phyloP scores from a whole-genome alignment of 257 asterid genomes.

The Salvia miltiorrhiza region DNA sequence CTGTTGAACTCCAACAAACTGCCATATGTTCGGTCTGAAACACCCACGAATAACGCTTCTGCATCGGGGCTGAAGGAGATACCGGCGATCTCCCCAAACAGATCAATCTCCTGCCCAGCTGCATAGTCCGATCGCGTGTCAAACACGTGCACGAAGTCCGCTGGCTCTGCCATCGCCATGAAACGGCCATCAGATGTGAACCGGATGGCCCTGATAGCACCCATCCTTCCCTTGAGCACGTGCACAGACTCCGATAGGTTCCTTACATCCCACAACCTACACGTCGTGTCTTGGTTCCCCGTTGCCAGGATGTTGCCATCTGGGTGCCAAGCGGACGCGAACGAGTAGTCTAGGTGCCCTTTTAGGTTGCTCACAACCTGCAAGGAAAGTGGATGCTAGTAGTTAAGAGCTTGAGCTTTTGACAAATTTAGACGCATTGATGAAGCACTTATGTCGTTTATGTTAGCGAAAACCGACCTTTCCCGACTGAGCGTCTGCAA shows the following conservation, averaged over 20 bases:
- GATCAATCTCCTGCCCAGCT: constrained; percentile 61
- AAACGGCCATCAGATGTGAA: constrained; percentile 72
- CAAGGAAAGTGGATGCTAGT: background rate
- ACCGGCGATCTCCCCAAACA: constrained; percentile 88
- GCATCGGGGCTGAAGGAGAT: constrained; percentile 77
- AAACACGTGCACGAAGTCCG: constrained; percentile 76
- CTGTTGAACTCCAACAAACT: constrained; percentile 71
- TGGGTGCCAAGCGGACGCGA: constrained; percentile 91
- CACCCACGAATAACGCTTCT: constrained; percentile 68
- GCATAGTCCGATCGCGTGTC: constrained; percentile 47
- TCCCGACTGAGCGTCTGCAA: constrained; percentile 61
- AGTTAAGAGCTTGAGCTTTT: background rate
- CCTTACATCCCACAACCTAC: constrained; percentile 83
- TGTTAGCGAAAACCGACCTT: constrained; percentile 36
- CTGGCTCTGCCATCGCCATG: constrained; percentile 93
- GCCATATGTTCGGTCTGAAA: constrained; percentile 74
- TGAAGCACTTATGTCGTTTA: background rate
- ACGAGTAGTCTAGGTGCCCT: constrained; percentile 80
- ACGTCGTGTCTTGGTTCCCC: constrained; percentile 83
- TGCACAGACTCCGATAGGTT: constrained; percentile 58
- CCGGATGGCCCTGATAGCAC: constrained; percentile 65
- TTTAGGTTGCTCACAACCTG: constrained; percentile 53
- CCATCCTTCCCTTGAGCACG: constrained; percentile 71
- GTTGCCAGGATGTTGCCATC: constrained; percentile 71
- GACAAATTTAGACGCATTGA: background rate